These are phyloP conservation scores for Rhazya stricta DNA, from an alignment of 257 asterid genomes.

Conservation along the genomic window DNA sequence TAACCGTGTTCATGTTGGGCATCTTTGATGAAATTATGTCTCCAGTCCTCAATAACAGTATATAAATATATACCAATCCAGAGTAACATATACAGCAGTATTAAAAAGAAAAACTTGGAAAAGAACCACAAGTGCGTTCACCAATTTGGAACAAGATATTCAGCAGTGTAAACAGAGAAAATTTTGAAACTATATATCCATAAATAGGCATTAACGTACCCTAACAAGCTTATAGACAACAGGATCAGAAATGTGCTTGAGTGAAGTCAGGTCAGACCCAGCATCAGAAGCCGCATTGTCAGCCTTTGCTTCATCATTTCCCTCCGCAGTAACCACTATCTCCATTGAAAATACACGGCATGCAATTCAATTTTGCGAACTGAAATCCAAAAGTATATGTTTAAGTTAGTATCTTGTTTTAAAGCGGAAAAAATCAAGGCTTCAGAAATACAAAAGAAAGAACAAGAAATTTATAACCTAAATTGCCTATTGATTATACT, in stretches of 20 bases:
- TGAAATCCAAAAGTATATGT: constrained; percentile 12
- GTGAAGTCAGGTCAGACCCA: constrained; percentile 10
- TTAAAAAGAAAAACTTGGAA: background rate
- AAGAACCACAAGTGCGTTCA: background rate
- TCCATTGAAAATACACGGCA: constrained; percentile 53
- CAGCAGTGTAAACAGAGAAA: background rate
- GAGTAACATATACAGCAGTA: background rate
- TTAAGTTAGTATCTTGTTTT: background rate
- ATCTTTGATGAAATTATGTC: background rate
- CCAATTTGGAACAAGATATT: background rate
- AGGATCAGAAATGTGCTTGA: constrained; percentile 47
- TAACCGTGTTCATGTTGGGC: background rate
- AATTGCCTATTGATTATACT: background rate
- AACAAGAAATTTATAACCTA: background rate
- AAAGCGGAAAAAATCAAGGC: background rate
- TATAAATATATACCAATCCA: background rate
- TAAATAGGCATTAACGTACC: constrained; percentile 25
- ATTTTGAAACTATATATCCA: background rate
- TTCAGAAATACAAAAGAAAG: background rate
- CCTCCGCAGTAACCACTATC: constrained; percentile 42
- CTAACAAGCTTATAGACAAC: constrained; percentile 86
- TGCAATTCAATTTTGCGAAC: constrained; percentile 37
- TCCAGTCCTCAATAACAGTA: background rate
- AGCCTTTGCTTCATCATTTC: constrained; percentile 34
- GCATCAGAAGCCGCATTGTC: constrained; percentile 27